Evolutionary conservation across 2,329 filamentous ascomycete species (phyloP).

Genomic region (Epichloe coenophiala): DNA sequence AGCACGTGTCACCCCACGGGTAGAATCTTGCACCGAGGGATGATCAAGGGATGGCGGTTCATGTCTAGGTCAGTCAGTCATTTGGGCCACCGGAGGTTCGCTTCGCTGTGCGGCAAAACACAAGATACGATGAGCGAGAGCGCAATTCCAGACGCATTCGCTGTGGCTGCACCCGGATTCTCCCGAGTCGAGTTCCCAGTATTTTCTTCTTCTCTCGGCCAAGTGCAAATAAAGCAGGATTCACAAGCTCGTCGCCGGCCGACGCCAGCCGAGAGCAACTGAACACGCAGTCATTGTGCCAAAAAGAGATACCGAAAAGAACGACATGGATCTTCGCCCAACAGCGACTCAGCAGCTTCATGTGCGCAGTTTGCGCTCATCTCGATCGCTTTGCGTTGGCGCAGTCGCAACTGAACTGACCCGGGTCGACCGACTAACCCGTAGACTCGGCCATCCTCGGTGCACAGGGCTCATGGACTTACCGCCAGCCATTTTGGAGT

Average conservation of each 20-base stretch:
- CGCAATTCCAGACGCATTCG: neutral
- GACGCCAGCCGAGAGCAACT: neutral
- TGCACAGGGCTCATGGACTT: slow-evolving; percentile 16
- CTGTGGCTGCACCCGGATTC: neutral
- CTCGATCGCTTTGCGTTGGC: slow-evolving; percentile 4
- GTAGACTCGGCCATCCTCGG: neutral
- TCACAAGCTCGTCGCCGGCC: neutral
- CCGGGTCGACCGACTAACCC: neutral
- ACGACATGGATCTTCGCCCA: neutral
- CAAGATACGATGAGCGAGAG: neutral
- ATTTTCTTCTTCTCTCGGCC: neutral
- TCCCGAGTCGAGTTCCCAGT: neutral
- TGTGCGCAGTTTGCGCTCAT: neutral
- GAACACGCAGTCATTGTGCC: neutral
- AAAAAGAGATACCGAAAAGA: neutral
- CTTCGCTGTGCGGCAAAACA: neutral
- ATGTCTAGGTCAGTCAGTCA: too few species aligned
- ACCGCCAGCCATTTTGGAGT: slow-evolving; percentile 32
- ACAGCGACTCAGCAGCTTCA: neutral
- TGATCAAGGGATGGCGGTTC: neutral
- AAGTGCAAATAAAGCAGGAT: slow-evolving; percentile 1
- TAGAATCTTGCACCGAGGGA: too few species aligned
- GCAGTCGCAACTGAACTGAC: slow-evolving; percentile 11
- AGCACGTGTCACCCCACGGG: neutral
- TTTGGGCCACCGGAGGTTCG: neutral